These are phyloP conservation scores for Fusarium keratoplasticum DNA, from an alignment of 2,329 filamentous ascomycete species.

Conservation along the genomic window DNA sequence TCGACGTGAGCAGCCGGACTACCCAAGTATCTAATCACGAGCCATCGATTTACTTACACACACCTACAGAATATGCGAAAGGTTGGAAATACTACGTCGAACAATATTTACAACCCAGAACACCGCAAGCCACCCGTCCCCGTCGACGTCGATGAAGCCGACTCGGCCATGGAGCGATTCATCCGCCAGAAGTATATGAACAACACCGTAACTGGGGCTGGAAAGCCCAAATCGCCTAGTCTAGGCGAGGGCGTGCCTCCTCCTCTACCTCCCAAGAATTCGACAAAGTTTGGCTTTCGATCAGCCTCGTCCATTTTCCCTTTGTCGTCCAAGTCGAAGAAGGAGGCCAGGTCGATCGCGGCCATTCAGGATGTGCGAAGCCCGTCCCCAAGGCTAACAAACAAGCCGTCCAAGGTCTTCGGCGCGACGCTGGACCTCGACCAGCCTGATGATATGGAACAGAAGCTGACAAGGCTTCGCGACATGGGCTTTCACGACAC, in stretches of 20 bases:
- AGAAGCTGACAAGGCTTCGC: conserved; percentile 79
- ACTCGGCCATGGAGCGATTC: conserved; percentile 94
- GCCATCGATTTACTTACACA: conserved; percentile 29
- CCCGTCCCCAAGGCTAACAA: conserved; percentile 58
- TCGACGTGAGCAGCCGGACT: conserved; percentile 75
- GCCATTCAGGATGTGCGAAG: conserved; percentile 44
- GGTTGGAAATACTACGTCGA: conserved; percentile 86
- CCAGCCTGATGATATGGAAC: conserved; percentile 71
- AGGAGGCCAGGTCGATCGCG: conserved; percentile 55
- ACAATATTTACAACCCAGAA: conserved; percentile 89
- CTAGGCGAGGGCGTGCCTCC: conserved; percentile 70
- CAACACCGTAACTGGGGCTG: conserved; percentile 51
- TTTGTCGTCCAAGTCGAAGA: conserved; percentile 70
- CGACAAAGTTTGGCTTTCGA: conserved; percentile 70
- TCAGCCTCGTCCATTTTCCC: conserved; percentile 76
- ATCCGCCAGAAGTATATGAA: conserved; percentile 94
- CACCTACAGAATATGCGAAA: conserved; percentile 85
- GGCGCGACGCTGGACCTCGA: conserved; percentile 73
- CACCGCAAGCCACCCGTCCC: conserved; percentile 87
- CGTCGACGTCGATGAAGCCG: conserved; percentile 90
- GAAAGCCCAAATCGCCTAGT: conserved; percentile 49
- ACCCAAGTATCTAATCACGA: background rate
- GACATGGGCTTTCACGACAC: conserved; percentile 95
- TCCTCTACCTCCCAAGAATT: conserved; percentile 71
- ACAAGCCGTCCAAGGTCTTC: conserved; percentile 76